Percentiles rank a stretch among this genome's conserved stretches.
Conservation (phyloP, 768 basidiomycete species). For the Sporobolomyces roseus region DNA sequence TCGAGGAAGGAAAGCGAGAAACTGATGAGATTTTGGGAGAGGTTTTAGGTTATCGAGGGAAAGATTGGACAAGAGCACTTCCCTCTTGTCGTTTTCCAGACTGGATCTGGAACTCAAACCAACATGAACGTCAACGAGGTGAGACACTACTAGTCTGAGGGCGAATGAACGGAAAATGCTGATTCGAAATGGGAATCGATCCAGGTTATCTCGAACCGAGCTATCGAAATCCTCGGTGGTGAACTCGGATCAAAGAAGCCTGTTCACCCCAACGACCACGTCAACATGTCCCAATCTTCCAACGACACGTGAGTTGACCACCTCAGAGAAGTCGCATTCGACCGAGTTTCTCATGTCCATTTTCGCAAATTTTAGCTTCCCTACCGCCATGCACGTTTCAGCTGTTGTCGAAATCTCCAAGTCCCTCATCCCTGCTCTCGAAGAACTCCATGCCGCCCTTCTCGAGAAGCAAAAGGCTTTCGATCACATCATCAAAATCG, state of each 20-base stretch:
- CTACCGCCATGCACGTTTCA: constrained; percentile 98
- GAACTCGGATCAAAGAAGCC: constrained; percentile 92
- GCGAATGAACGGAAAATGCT: not conserved
- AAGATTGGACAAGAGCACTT: constrained; percentile 87
- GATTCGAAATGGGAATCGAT: not conserved
- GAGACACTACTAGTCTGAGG: constrained; percentile 4
- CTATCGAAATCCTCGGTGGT: constrained; percentile 93
- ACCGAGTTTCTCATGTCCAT: no score
- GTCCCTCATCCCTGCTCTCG: constrained; percentile 77
- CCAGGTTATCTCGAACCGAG: constrained; percentile 95
- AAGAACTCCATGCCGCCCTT: constrained; percentile 75
- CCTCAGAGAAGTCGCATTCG: no score
- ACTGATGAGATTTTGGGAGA: not conserved
- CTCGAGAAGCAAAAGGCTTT: constrained; percentile 77
- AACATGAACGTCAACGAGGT: constrained; percentile 99
- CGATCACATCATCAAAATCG: constrained; percentile 93
- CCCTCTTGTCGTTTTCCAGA: constrained; percentile 98
- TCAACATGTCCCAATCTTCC: constrained; percentile 97
- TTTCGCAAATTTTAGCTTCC: constrained; percentile 62
- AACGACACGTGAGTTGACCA: constrained; percentile 78
- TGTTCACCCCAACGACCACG: constrained; percentile 98
- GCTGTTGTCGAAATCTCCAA: constrained; percentile 81
- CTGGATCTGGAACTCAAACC: constrained; percentile 95
- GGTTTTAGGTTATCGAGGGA: constrained; percentile 80
- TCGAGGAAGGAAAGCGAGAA: not conserved